Percentiles rank a stretch among this genome's conserved stretches.
These are phyloP conservation scores for Biscogniauxia sp. DNA, from an alignment of 2,329 filamentous ascomycete genomes.

Conservation along the genomic window DNA sequence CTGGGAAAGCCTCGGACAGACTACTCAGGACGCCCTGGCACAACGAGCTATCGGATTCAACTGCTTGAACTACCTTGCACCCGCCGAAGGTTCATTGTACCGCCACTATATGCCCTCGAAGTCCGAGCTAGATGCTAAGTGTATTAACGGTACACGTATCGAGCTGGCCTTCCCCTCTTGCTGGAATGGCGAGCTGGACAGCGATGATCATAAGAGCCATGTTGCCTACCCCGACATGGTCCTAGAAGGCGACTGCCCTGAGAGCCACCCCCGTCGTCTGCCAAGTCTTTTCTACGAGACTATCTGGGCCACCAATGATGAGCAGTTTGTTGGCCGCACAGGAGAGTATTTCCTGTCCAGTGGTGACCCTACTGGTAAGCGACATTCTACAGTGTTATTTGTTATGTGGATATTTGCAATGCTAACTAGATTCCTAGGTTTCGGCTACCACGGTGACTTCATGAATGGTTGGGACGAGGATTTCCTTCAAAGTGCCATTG, in stretches of 20 bases:
- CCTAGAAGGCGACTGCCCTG: conserved; percentile 73
- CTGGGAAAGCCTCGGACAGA: conserved; percentile 65
- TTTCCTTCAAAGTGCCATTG: conserved; percentile 69
- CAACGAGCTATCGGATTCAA: conserved; percentile 93
- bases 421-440: conserved; percentile 46
- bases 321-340: conserved; percentile 52
- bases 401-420: not conserved
- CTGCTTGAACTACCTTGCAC: conserved; percentile 75
- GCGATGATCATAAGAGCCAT: conserved; percentile 58
- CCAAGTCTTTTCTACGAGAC: conserved; percentile 81
- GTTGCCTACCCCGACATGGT: conserved; percentile 77
- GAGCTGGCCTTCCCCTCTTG: conserved; percentile 89
- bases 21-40: conserved; percentile 63
- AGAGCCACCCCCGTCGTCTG: conserved; percentile 64
- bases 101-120: conserved; percentile 83
- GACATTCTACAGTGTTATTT: not conserved
- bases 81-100: conserved; percentile 70
- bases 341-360: conserved; percentile 76
- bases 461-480: conserved; percentile 71
- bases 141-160: conserved; percentile 74
- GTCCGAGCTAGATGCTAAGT: conserved; percentile 75
- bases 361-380: conserved; percentile 70
- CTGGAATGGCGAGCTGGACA: conserved; percentile 73
- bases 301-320: conserved; percentile 70
- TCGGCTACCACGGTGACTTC: conserved; percentile 77